Base-by-base conservation (phyloP, 2,329 filamentous ascomycete genomes). In the Biscogniauxia sp. region DNA sequence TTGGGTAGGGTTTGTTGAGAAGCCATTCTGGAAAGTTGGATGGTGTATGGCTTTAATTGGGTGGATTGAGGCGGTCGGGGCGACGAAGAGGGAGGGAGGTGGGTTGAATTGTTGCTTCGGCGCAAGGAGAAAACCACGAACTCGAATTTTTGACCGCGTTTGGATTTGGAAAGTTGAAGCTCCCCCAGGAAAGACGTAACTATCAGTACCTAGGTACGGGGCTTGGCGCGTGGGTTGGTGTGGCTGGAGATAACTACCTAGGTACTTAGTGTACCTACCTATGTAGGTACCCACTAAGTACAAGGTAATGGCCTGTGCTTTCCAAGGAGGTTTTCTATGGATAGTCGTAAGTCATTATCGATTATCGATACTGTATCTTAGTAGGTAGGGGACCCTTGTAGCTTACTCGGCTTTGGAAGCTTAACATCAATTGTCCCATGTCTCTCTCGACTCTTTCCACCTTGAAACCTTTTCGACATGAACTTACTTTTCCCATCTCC, bases 1-100 rank as follows among this genome's bases (percentile, higher is more conserved):
- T 70, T 73, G 3, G 70, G 62, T 28, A 73, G 66, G 49, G 70
- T 66, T 58, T 73, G 70, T 61, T 73, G 71, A 26, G 59, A 58
- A 52, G 70, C 69, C 70, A 72, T 72, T 45, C 5, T 19, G 23
- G 23, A 23, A 23, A 3, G 23, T 64, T 60, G 23, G 20, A 28
- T 20, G 26, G 49, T 51, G 17, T 45, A 56, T 56, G 58, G 51
- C 51, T 23, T 23, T 52, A 57, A 59, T 53, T 54, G 37, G 15
- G 4, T 26, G 53, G 53, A 32, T 13, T 53, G 9, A 20, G 41
- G 37, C 23, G 23, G 26, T 26, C n/a, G 51, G 51, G 20, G 59
- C 55, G 59, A 60, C 53, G 56, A 55, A 50, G 59, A 37, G 41
- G 11, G 55, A 32, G 25, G 53, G 32, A 52, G 53, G 23, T 52